Percentiles rank a stretch among this genome's conserved stretches.
Conservation (phyloP, 176 grass and related monocot genomes). For the Oryza nivara region DNA sequence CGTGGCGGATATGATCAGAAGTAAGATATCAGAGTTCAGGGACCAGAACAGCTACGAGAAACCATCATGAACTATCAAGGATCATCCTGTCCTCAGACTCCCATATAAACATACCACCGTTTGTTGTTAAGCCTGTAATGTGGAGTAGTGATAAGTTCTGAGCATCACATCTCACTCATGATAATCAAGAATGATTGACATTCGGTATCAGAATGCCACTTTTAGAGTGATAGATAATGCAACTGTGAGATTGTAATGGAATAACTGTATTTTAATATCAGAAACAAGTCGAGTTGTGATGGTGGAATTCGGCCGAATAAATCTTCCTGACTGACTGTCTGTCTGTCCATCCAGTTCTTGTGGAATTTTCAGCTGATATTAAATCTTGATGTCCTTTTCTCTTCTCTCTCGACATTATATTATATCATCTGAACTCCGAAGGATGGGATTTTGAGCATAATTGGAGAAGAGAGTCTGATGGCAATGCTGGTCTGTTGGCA, state of each 20-base stretch:
- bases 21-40: conserved; percentile 78
- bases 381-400: too few relatives aligned
- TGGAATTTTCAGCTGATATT: too few relatives aligned
- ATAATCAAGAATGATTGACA: not conserved
- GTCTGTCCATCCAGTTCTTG: too few relatives aligned
- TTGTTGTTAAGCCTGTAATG: not conserved
- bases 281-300: too few relatives aligned
- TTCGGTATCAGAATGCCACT: not conserved
- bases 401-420: too few relatives aligned
- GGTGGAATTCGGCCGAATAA: too few relatives aligned
- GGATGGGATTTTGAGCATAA: too few relatives aligned
- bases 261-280: too few relatives aligned
- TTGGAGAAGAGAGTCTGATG: too few relatives aligned
- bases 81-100: not conserved
- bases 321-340: too few relatives aligned
- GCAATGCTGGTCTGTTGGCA: too few relatives aligned
- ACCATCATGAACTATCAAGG: conserved; percentile 39
- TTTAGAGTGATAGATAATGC: not conserved
- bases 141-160: not conserved
- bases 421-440: too few relatives aligned
- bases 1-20: conserved; percentile 65
- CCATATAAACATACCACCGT: not conserved
- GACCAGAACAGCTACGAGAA: conserved; percentile 94
- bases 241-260: not conserved
- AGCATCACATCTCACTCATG: not conserved